phyloP scores from a whole-genome alignment of 2,329 filamentous ascomycete species.

The Paecilomyces sp. region DNA sequence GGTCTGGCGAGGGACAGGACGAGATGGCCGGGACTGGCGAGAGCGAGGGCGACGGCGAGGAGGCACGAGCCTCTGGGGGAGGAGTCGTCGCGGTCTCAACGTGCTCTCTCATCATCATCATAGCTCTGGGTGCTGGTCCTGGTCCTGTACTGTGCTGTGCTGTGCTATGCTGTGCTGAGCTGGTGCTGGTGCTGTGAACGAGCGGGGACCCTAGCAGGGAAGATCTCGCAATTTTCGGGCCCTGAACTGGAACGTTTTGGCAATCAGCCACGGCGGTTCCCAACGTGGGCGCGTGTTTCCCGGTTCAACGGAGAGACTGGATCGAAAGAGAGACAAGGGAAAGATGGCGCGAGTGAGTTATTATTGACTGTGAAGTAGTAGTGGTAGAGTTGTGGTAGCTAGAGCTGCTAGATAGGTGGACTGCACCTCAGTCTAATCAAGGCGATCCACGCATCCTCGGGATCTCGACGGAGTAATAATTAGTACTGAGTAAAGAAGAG shows the following conservation, averaged over 20 bases:
- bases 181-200: neutral
- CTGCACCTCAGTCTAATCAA: neutral
- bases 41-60: constrained; percentile 34
- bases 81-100: constrained; percentile 8
- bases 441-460: neutral
- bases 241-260: neutral
- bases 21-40: constrained; percentile 37
- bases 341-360: neutral
- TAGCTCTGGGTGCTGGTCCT: neutral
- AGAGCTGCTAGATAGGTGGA: too few relatives aligned
- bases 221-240: neutral
- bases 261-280: neutral
- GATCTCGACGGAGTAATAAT: neutral
- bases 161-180: too few relatives aligned
- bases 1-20: constrained; percentile 36
- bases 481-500: neutral
- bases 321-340: neutral
- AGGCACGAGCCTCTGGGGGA: constrained; percentile 20
- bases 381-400: too few relatives aligned
- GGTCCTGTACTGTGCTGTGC: too few relatives aligned
- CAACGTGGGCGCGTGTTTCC: neutral
- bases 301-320: neutral
- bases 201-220: neutral
- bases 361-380: neutral
- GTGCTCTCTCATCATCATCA: constrained; percentile 9